Conservation (phyloP, 345 rosid genomes). For the Laguncularia racemosa region DNA sequence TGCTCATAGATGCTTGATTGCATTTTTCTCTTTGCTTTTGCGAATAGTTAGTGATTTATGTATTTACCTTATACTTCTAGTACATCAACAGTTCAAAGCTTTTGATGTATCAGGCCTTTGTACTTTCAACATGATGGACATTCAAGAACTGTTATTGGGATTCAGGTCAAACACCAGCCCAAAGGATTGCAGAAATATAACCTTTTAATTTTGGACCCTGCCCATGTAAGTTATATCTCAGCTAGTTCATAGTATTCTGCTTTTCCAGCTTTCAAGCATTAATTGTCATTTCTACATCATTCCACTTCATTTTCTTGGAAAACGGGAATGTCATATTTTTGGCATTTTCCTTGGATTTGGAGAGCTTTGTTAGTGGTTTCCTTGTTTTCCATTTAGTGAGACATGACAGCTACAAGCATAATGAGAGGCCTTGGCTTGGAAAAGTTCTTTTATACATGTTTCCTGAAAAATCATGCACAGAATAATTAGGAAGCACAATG, state of each 20-base stretch:
- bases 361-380: too few relatives aligned
- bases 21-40: background rate
- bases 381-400: too few relatives aligned
- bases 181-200: conserved; percentile 35
- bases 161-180: conserved; percentile 41
- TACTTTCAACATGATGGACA: conserved; percentile 88
- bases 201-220: conserved; percentile 72
- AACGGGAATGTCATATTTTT: too few relatives aligned
- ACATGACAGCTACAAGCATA: too few relatives aligned
- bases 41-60: too few relatives aligned
- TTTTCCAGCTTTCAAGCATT: background rate
- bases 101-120: conserved; percentile 48
- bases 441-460: too few relatives aligned
- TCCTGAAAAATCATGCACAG: too few relatives aligned
- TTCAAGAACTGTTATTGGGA: conserved; percentile 71
- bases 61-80: too few relatives aligned
- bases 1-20: background rate
- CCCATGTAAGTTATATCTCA: conserved; percentile 37
- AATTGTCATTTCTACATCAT: background rate
- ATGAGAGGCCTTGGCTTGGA: too few relatives aligned
- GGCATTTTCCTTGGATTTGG: too few relatives aligned
- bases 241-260: background rate
- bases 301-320: too few relatives aligned
- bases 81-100: background rate
- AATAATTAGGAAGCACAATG: too few relatives aligned